These are phyloP conservation scores for Picochlorum sp. DNA, from an alignment of 139 green algal species.

Conservation along the genomic window DNA sequence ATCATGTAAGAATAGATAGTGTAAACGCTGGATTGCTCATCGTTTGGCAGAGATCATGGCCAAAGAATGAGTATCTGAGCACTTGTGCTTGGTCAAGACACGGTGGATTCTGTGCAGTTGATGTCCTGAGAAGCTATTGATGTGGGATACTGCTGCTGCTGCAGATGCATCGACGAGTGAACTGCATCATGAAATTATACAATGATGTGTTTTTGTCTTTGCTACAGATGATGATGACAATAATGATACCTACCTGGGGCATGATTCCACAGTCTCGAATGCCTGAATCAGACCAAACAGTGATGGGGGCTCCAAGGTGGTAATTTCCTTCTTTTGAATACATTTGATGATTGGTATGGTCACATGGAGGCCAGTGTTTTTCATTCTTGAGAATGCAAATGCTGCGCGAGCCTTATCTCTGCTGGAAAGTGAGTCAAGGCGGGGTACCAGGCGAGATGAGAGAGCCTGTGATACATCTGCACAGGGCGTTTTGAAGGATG, in stretches of 20 bases:
- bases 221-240: no score
- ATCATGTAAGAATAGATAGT: no score
- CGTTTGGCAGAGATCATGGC: no score
- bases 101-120: no score
- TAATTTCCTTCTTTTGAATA: background rate
- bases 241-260: background rate
- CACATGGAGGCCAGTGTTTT: background rate
- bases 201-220: no score
- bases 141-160: no score
- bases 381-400: slow-evolving; percentile 2
- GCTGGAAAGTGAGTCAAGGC: background rate
- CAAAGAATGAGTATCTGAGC: no score
- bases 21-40: no score
- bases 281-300: background rate
- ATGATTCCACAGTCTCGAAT: background rate
- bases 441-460: background rate
- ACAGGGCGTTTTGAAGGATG: background rate
- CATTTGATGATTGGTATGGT: background rate
- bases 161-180: no score
- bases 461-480: background rate
- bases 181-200: no score
- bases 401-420: background rate
- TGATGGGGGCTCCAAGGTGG: background rate
- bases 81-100: no score
- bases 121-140: no score